Evolutionary conservation across 768 basidiomycete genomes (phyloP), one percentile per base, ranked within the genome.

Genomic region (Rhodotorula babjevae): DNA sequence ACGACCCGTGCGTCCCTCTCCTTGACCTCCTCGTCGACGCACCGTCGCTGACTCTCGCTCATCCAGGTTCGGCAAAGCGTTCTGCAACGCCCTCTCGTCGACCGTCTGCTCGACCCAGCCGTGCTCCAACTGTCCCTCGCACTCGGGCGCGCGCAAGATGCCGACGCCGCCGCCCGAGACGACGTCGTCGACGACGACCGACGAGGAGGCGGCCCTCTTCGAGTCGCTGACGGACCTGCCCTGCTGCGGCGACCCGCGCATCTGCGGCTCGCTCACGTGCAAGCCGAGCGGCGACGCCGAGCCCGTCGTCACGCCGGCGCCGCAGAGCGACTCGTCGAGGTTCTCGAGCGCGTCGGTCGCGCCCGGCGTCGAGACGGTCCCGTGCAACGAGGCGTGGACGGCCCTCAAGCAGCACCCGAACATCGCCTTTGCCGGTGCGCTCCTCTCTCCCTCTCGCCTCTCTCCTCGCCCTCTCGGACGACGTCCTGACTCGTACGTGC

Each of bases 401-500:
- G 72, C 87, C 75, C 84, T 94, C 72, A 92, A 93, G 81, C 86
- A 87, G 19, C 93, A 95, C 81, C 93, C 93, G 4, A 93, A 92
- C 76, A 88, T 90, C 65, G 86, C 88, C 44, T 93, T 93, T 79
- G 87, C 90, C 23, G 63, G 74, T 71, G 6, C 25, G 68, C 62
- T 11, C 9, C 36, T 9, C 36, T 36, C 36, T 36, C 36, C 9
- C 36, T 36, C 36, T 36, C 36, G 4, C 36, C 36, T 36, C n/a
- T 36, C 36, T 36, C 5, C 5, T 9, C 5, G 36, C 36, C 36
- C 36, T 36, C 46, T n/a, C 40, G 31, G n/a, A 33, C 44, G 27
- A 36, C 36, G 36, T 36, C 36, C 36, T 36, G 36, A 36, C 36
- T 9, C 36, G 36, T 9, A 5, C 9, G 36, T 36, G 36, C 36